These are phyloP conservation scores for Diaporthe citri DNA, from an alignment of 2,329 filamentous ascomycete genomes.

Conservation along the genomic window DNA sequence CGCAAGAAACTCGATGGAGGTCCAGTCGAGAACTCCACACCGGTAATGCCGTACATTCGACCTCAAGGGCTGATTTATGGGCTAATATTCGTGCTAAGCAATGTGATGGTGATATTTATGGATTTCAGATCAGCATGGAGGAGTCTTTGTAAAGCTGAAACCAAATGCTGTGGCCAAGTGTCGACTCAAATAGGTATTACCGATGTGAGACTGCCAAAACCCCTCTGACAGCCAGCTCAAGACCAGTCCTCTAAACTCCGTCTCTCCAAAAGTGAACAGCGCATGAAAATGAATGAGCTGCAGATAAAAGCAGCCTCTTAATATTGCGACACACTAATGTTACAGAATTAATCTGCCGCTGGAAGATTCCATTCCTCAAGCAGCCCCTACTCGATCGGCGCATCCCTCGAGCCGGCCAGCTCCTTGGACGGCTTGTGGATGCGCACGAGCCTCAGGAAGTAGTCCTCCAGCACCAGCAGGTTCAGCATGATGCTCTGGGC, in stretches of 20 bases:
- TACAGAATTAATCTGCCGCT: background rate
- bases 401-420: background rate
- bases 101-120: background rate
- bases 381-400: background rate
- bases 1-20: background rate
- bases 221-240: background rate
- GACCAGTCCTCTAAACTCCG: background rate
- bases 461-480: constrained; percentile 75
- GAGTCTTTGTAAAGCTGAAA: background rate
- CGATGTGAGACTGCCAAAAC: background rate
- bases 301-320: constrained; percentile 15
- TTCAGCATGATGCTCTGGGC: constrained; percentile 69
- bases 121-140: background rate
- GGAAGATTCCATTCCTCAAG: background rate
- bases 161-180: too few species aligned
- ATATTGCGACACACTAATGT: background rate
- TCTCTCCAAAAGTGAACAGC: background rate
- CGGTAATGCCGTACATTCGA: background rate
- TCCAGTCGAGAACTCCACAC: too few species aligned
- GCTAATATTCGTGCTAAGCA: too few species aligned
- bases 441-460: constrained; percentile 72
- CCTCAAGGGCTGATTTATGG: background rate
- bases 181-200: background rate
- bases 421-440: constrained; percentile 70
- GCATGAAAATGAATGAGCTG: background rate